phyloP scores from a whole-genome alignment of 176 grass and related monocot species.

The Musa itinerans region DNA sequence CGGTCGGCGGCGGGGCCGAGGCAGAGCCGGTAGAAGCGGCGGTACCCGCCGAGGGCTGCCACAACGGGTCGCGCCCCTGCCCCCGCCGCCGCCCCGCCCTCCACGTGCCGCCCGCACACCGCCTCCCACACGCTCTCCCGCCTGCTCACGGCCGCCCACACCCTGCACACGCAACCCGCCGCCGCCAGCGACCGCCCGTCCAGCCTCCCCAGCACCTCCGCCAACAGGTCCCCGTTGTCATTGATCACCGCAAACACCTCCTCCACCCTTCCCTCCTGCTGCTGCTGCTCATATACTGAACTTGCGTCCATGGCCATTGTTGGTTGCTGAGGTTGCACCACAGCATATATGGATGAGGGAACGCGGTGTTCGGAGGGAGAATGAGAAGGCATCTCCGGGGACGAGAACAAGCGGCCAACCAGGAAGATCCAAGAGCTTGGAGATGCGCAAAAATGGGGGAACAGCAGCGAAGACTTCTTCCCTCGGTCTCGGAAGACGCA shows the following conservation, averaged over 20 bases:
- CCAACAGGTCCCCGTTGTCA: constrained; percentile 19
- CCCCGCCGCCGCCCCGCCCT: background rate
- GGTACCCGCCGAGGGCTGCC: constrained; percentile 19
- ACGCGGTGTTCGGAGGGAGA: background rate
- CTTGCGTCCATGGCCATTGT: background rate
- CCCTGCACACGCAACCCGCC: constrained; percentile 23
- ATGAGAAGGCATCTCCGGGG: background rate
- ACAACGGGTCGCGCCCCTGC: constrained; percentile 7
- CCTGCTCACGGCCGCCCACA: constrained; percentile 3
- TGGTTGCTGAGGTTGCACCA: background rate
- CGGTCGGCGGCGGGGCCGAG: constrained; percentile 16
- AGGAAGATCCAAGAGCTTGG: background rate
- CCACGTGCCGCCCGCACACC: constrained; percentile 7
- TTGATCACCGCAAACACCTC: background rate
- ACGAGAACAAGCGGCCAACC: background rate
- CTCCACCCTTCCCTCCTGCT: background rate
- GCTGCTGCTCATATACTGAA: background rate
- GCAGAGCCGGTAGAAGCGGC: constrained; percentile 21
- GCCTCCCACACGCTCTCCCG: constrained; percentile 21
- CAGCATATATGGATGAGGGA: background rate
- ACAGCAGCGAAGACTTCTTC: background rate
- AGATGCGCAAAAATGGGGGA: background rate
- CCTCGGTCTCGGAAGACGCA: background rate
- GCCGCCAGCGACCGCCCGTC: constrained; percentile 18
- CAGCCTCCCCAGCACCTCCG: constrained; percentile 18